A percentile compares a stretch with the other conserved stretches of the same genome.
Conservation (phyloP, 2,329 filamentous ascomycete genomes). For the Diplocarpon rosae region DNA sequence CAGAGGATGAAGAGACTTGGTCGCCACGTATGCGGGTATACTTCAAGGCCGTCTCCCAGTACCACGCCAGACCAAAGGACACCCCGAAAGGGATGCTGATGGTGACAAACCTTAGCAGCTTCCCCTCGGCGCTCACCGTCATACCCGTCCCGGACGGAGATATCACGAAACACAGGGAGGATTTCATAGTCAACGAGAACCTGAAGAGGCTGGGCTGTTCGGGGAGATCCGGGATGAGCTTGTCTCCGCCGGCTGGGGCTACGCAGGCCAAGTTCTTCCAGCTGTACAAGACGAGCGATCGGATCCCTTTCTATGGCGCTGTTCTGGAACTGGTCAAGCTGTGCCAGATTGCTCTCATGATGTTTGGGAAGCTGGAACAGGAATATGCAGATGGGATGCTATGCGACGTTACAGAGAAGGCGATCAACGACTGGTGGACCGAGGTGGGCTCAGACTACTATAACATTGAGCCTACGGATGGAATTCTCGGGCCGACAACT, state of each 20-base stretch:
- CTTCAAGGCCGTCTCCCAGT: conserved; percentile 76
- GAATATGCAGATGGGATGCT: conserved; percentile 87
- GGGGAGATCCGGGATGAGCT: conserved; percentile 73
- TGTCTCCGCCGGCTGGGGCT: conserved; percentile 66
- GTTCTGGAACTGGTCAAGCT: conserved; percentile 84
- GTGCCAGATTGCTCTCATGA: conserved; percentile 76
- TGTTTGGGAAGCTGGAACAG: conserved; percentile 79
- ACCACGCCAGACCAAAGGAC: conserved; percentile 72
- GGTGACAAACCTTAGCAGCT: conserved; percentile 87
- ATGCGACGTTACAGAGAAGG: conserved; percentile 85
- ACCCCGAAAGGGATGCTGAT: conserved; percentile 77
- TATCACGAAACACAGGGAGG: conserved; percentile 63
- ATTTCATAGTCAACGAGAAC: conserved; percentile 90
- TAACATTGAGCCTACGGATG: conserved; percentile 85
- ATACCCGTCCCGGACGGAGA: conserved; percentile 84
- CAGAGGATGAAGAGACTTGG: conserved; percentile 70
- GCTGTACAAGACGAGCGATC: conserved; percentile 78
- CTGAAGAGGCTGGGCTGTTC: conserved; percentile 88
- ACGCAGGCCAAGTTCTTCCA: conserved; percentile 88
- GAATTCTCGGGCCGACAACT: conserved; percentile 83
- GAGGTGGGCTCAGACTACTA: conserved; percentile 87
- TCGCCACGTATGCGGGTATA: conserved; percentile 70
- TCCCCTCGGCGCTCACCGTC: conserved; percentile 86
- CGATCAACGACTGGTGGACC: conserved; percentile 91
- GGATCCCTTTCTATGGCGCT: conserved; percentile 63